Base-by-base conservation (phyloP, 2,329 filamentous ascomycete genomes). In the Sporothrix pseudoabietina region DNA sequence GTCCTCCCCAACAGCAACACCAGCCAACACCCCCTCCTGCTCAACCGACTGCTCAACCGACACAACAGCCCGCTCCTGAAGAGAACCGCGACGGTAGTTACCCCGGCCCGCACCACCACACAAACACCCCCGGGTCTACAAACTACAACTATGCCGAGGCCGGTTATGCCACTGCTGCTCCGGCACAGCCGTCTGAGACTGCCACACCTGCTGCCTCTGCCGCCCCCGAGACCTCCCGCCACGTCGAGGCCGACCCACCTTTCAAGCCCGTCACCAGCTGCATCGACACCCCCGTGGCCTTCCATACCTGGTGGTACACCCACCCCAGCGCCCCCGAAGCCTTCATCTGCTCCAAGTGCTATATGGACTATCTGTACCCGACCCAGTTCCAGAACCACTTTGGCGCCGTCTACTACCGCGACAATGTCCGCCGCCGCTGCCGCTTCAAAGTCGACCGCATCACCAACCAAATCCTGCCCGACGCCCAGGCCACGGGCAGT, bases 261-360 rank as follows among this genome's bases (percentile, higher is more conserved):
- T 71, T 30, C 55, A 39, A 19, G 16, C n/a, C 55, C 4, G 63
- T 65, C 16, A 69, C 39, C 9, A 26, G 44, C 26, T 83, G 82
- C 72, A 77, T 81, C 44, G 76, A 78, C 26, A 75, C 69, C 0
- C 77, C 77, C 1, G 74, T 79, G 26, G 75, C 78, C 0, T 80
- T 80, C 19, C 61, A 78, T 0, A 79, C 82, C 6, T 78, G 81
- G 14, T 84, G 83, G 82, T 82, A 83, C 75, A 77, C 76, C 3
- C 81, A 84, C 54, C 73, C 78, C 0, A 72, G 75, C 0, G 79
- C 79, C 0, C 80, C 81, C 0, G 76, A 78, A 1, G 83, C 80
- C 32, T 72, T 80, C 3, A 77, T 85, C 47, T 86, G 84, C 75
- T 83, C 82, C 1, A 77, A 79, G 30, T 86, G 84, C 75, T 81